These are phyloP conservation scores for Syzygium aromaticum DNA, from an alignment of 345 rosid species.

Conservation along the genomic window DNA sequence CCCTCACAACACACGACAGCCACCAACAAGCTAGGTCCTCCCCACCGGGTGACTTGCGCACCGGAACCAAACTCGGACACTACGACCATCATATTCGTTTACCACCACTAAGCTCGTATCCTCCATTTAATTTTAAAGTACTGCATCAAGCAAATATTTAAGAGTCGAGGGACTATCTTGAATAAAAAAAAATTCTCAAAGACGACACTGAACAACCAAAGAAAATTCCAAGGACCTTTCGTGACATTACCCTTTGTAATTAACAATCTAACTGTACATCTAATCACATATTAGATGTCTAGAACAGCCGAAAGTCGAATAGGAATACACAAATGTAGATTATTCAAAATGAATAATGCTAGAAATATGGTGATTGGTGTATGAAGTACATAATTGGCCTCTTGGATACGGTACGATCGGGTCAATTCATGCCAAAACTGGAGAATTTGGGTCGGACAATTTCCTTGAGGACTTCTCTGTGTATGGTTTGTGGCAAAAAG, in stretches of 20 bases:
- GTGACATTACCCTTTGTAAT: background rate
- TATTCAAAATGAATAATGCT: background rate
- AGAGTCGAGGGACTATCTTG: background rate
- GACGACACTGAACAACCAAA: background rate
- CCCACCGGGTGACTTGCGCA: too few species aligned
- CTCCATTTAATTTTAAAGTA: background rate
- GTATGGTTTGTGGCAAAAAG: background rate
- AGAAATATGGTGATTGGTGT: background rate
- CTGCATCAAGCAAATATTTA: background rate
- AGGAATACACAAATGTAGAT: background rate
- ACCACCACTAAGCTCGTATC: too few species aligned
- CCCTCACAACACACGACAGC: too few species aligned
- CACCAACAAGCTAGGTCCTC: too few species aligned
- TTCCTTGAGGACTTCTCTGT: background rate
- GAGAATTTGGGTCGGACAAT: background rate
- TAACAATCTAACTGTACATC: too few species aligned
- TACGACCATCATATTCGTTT: too few species aligned
- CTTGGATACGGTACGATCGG: background rate
- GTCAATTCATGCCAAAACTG: background rate
- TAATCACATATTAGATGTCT: background rate
- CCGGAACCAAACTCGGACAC: too few species aligned
- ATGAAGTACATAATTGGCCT: background rate
- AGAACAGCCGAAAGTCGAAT: background rate
- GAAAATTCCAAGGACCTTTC: background rate
- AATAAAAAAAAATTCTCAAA: background rate